Base-by-base conservation (phyloP, 129 eudicot species). In the Silybum marianum region DNA sequence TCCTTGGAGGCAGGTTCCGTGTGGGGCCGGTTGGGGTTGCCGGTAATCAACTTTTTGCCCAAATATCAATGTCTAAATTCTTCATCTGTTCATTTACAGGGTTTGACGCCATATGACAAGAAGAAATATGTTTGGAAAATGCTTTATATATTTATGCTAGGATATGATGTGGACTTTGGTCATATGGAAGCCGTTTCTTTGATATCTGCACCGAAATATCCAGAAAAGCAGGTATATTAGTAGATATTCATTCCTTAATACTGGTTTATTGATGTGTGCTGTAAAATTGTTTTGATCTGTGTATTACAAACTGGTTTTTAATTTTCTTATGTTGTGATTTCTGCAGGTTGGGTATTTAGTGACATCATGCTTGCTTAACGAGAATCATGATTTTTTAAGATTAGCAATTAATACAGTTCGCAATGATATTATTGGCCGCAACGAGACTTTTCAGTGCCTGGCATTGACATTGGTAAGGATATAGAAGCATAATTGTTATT, bases 141-240 rank as follows among this genome's bases (percentile, higher is more conserved):
- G 98, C 98, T 95, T 81, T 95, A 95, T 88, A 90, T 95, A 73
- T 90, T 84, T 78, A 93, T 95, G 99, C 89, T 93, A 28, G 99
- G 99, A 32, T 95, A 95, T 84, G 99, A 95, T 85, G 99, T 95
- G 62, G 99, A 95, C 81, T 95, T 95, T 86, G 99, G 99, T 81
- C 99, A 95, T 83, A 95, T 95, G 99, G 99, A 95, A 88, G 98
- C 99, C 16, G 98, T 95, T 77, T 95, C 99, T 81, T 81, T 95
- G 62, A 93, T 95, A 73, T 95, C 98, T 77, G 99, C 99, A 30
- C 99, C 99, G 22, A 95, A 95, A 89, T 95, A 95, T 87, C 97
- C 99, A 71, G 99, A 95, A 87, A 95, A 95, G 85, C 99, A 93
- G 98, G 98, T 95, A 88, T 66, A 44, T 36, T 19, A n/a, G 7